phyloP scores from a whole-genome alignment of 2,329 filamentous ascomycete genomes.

The Aureobasidium leucospermi region DNA sequence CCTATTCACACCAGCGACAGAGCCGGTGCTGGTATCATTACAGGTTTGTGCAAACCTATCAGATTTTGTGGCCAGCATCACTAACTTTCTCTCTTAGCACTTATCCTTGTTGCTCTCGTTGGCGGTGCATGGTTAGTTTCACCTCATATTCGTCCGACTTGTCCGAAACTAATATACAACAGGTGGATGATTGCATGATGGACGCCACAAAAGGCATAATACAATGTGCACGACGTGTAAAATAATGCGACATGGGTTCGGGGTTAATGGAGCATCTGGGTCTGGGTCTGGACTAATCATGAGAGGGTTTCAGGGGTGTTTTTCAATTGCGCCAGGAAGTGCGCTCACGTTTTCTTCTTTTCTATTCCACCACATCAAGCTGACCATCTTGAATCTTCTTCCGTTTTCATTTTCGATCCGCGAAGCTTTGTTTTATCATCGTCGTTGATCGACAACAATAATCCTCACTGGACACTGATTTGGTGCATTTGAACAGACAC shows the following conservation, averaged over 20 bases:
- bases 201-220: background rate
- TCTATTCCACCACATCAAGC: background rate
- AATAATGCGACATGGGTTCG: background rate
- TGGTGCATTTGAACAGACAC: too few species aligned
- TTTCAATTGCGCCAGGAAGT: background rate
- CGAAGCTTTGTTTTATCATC: too few species aligned
- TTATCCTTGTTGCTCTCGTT: slow-evolving; percentile 49
- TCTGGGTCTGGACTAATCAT: background rate
- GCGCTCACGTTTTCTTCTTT: background rate
- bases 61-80: background rate
- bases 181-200: slow-evolving; percentile 13
- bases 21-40: slow-evolving; percentile 62
- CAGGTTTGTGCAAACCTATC: slow-evolving; percentile 23
- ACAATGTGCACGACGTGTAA: background rate
- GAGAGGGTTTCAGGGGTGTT: background rate
- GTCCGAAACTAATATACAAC: background rate
- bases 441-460: too few species aligned
- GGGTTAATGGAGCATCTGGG: background rate
- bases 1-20: slow-evolving; percentile 54
- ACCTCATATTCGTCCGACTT: background rate
- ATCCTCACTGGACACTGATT: too few species aligned
- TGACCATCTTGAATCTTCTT: background rate
- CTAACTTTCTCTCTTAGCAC: slow-evolving; percentile 21
- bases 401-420: background rate
- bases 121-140: slow-evolving; percentile 35